phyloP scores from a whole-genome alignment of 1,139 yeast genomes.

The Diutina ranongensis region DNA sequence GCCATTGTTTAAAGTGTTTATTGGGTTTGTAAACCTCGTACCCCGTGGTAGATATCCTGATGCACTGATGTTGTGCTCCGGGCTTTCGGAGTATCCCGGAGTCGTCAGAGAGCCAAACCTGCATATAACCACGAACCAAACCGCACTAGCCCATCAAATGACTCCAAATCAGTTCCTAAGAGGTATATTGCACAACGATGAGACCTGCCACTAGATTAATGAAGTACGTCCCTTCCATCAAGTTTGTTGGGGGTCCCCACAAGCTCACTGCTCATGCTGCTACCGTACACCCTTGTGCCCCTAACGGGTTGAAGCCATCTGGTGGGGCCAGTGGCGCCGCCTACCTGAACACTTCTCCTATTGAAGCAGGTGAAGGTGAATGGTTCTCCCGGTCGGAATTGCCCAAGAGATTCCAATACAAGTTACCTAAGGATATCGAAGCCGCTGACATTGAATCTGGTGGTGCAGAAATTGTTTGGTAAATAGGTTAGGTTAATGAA shows the following conservation, averaged over 20 bases:
- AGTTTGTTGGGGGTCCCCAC: conserved; percentile 6
- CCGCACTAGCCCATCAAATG: neutral
- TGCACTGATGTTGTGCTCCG: neutral
- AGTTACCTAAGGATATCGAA: conserved; percentile 2
- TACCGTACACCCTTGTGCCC: conserved; percentile 5
- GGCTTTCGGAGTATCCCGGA: neutral
- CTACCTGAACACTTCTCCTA: neutral
- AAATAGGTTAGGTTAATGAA: neutral
- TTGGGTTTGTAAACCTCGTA: too few species aligned
- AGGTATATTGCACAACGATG: neutral
- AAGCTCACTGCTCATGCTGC: neutral
- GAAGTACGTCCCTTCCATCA: conserved; percentile 6
- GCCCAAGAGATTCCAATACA: conserved; percentile 3
- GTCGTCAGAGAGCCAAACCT: neutral
- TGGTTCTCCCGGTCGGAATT: neutral
- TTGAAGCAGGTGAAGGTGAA: conserved; percentile 4
- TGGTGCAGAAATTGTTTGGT: conserved; percentile 5
- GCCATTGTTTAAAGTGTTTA: too few species aligned
- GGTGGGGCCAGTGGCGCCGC: neutral
- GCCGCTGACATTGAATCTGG: conserved; percentile 3
- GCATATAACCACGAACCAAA: neutral
- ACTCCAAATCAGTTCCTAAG: neutral
- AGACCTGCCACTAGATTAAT: conserved; percentile 1
- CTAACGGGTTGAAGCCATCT: neutral
- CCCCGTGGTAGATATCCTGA: too few species aligned